phyloP scores from a whole-genome alignment of 176 grass and related monocot genomes.

The Panicum miliaceum region DNA sequence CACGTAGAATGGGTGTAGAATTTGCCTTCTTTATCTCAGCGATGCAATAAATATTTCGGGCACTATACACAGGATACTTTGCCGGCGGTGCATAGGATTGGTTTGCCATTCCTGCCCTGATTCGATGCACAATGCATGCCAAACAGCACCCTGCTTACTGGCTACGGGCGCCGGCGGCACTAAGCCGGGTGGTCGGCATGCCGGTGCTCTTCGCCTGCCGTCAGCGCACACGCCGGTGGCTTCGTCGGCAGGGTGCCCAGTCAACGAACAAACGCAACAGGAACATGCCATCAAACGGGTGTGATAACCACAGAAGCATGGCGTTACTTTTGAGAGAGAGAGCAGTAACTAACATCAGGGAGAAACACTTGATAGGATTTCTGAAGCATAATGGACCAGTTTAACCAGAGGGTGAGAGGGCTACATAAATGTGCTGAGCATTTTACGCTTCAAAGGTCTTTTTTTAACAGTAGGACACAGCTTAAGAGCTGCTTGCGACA shows the following conservation, averaged over 20 bases:
- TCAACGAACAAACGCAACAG: background rate
- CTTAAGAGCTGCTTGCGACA: background rate
- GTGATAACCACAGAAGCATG: background rate
- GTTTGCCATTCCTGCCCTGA: background rate
- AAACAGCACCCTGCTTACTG: background rate
- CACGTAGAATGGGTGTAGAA: too few species aligned
- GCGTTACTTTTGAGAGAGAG: background rate
- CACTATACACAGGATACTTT: background rate
- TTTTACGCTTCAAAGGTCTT: background rate
- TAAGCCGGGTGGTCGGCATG: background rate
- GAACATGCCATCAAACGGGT: background rate
- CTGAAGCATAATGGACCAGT: background rate
- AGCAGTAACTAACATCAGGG: conserved; percentile 1
- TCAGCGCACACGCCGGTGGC: background rate
- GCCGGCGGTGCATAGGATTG: background rate
- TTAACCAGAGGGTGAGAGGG: conserved; percentile 2
- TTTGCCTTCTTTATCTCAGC: too few species aligned
- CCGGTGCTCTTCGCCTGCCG: background rate
- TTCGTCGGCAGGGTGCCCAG: background rate
- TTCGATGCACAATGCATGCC: background rate
- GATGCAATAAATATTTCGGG: too few species aligned
- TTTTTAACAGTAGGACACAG: conserved; percentile 16
- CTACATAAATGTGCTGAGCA: conserved; percentile 26
- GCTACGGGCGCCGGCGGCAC: background rate
- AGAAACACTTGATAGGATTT: conserved; percentile 9